Evolutionary conservation across 1,284 basidiomycete genomes (phyloP).

Genomic region (Spongispora temasekensis): DNA sequence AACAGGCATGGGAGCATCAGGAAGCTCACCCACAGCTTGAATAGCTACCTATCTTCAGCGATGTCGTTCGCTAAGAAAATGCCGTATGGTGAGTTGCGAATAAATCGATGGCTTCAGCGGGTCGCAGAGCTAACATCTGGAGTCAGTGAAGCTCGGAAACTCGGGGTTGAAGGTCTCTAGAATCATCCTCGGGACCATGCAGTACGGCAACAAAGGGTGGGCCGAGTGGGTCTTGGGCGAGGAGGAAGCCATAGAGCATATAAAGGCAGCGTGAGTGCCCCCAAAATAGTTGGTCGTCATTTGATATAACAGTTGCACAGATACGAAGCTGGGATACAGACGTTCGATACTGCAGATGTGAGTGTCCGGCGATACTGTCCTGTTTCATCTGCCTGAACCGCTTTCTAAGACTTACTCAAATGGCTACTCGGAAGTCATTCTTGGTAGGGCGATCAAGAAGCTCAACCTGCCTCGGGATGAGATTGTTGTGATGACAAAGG

Average conservation of each 20-base stretch:
- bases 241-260: slow-evolving; percentile 59
- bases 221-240: slow-evolving; percentile 57
- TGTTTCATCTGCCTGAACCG: background rate
- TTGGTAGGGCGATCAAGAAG: slow-evolving; percentile 80
- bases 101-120: background rate
- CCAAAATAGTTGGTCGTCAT: background rate
- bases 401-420: slow-evolving; percentile 60
- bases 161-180: slow-evolving; percentile 55
- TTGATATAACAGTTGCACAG: slow-evolving; percentile 28
- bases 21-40: background rate
- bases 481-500: slow-evolving; percentile 80
- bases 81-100: slow-evolving; percentile 31
- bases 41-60: background rate
- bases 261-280: slow-evolving; percentile 50
- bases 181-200: slow-evolving; percentile 49
- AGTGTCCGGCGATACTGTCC: slow-evolving; percentile 5
- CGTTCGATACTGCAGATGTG: slow-evolving; percentile 68
- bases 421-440: slow-evolving; percentile 71
- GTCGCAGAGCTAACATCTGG: background rate
- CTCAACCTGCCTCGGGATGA: slow-evolving; percentile 71
- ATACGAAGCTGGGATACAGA: slow-evolving; percentile 65
- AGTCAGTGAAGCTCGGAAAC: slow-evolving; percentile 47
- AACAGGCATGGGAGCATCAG: background rate
- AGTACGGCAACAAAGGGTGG: slow-evolving; percentile 51
- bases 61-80: slow-evolving; percentile 30